Evolutionary conservation across 1,284 basidiomycete genomes (phyloP).

Genomic region (Sanguinoderma infundibulare): DNA sequence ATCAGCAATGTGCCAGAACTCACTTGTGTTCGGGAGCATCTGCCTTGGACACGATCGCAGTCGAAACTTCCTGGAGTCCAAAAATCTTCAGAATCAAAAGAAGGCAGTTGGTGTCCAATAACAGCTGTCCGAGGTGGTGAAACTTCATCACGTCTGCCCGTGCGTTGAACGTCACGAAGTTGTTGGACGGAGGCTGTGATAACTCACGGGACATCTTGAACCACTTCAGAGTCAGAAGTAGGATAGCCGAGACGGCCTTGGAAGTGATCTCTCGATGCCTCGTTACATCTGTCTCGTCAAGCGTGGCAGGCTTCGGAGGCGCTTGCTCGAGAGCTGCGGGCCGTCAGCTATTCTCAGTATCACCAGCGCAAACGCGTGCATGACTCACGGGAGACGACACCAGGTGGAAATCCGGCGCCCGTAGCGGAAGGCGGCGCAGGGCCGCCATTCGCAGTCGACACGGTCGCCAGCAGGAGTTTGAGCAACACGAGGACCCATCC

Average conservation of each 20-base stretch:
- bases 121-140: constrained; percentile 92
- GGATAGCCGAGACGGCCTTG: constrained; percentile 95
- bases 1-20: constrained; percentile 30
- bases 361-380: not conserved
- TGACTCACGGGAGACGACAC: constrained; percentile 68
- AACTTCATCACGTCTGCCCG: constrained; percentile 94
- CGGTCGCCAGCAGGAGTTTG: constrained; percentile 88
- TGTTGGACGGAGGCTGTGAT: not conserved
- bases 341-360: constrained; percentile 15
- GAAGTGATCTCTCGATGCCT: constrained; percentile 98
- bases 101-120: constrained; percentile 96
- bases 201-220: constrained; percentile 95
- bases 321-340: constrained; percentile 62
- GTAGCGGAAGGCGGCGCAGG: constrained; percentile 59
- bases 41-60: constrained; percentile 84
- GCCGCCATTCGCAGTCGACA: constrained; percentile 74
- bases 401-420: constrained; percentile 69
- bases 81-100: constrained; percentile 98
- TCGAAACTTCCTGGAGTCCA: constrained; percentile 90
- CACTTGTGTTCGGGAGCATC: constrained; percentile 90
- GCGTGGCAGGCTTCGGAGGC: constrained; percentile 72
- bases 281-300: constrained; percentile 95
- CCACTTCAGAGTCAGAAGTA: constrained; percentile 94
- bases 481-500: constrained; percentile 90
- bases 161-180: constrained; percentile 5